Evolutionary conservation across 2,329 filamentous ascomycete species (phyloP), one percentile per base, ranked within the genome.

Genomic region (Lecanosticta acicola): DNA sequence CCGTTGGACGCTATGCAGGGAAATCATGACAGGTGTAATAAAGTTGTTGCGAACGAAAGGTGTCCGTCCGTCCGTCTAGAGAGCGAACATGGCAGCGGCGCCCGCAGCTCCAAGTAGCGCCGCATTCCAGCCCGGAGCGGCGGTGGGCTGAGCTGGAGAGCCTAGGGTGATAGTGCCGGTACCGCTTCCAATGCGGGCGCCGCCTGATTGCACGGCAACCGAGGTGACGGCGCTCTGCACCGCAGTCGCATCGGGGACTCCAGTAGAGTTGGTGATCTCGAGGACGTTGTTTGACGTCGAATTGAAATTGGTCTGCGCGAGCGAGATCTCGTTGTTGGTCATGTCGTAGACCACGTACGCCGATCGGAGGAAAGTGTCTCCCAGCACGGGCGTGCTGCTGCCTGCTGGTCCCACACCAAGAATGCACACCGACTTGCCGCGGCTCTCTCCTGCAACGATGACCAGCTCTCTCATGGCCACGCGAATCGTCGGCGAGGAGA

Each of bases 331-430:
- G 60, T 82, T 80, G 61, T 76, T 78, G 16, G 62, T 63, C 11
- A 83, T 67, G 49, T 82, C 78, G 62, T 81, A 82, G 1, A 82
- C 79, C 36, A 81, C 77, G 58, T 82, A 83, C 2, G 79, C 79
- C 44, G 72, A 78, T 45, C 79, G 75, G 13, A 83, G 65, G 66
- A 82, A 83, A 0, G 79, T 82, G 60, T 82, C 79, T 21, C 79
- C 79, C 1, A 83, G 69, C 4, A 81, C 73, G 4, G 71, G 62
- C 2, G 69, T 64, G 17, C 69, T 71, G 51, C 66, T 64, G 26
- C 69, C 71, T 0, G 76, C 68, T 0, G 76, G 75, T 2, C 65
- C 67, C 53, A 83, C 76, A 24, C 77, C 75, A 13, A 75, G 59
- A 35, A 75, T 72, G 54, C 72, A 75, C 34, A 73, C 53, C 7